Evolutionary conservation across 1,284 basidiomycete genomes (phyloP), one percentile per base, ranked within the genome.

Genomic region (Ceratobasidium sp.): DNA sequence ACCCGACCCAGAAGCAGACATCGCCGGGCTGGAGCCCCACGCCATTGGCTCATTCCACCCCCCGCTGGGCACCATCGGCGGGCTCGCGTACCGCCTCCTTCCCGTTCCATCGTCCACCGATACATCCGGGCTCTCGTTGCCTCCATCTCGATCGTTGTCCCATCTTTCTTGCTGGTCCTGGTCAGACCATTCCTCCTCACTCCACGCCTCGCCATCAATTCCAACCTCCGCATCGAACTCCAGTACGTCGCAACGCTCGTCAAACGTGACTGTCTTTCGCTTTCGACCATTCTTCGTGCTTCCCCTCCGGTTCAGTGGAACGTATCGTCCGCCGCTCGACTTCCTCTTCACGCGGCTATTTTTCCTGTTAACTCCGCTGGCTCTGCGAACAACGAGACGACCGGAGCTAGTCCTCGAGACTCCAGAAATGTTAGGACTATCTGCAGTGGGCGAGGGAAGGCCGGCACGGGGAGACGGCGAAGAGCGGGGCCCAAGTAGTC

Each of bases 251-350:
- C 94, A 94, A 8, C 90, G 88, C 80, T 93, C 90, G 83, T 94
- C 89, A 80, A 95, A 98, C 0, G 92, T 95, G 63, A 98, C 96
- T 0, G 92, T 96, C 84, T 96, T 93, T 78, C 90, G 85, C 49
- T 87, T 87, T 81, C 87, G 88, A 76, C 87, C 65, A 28, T 64
- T 63, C 56, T 60, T 58, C 31, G 61, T 66, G 33, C 76, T 77
- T 13, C 74, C 61, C n/a, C 75, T 61, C 26, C 78, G 49, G 23
- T 58, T 73, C 13, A 77, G 60, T 3, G 67, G 64, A 17, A 71
- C 23, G 13, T 73, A 73, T n/a, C 54, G 17, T 11, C 68, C 68
- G 20, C 56, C 56, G 31, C 68, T 73, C 13, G 68, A 56, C 35
- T 73, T 73, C 6, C 68, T 37, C 28, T 39, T 39, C 15, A 61